Evolutionary conservation across 768 basidiomycete species (phyloP).

Genomic region (Lentinus brumalis): DNA sequence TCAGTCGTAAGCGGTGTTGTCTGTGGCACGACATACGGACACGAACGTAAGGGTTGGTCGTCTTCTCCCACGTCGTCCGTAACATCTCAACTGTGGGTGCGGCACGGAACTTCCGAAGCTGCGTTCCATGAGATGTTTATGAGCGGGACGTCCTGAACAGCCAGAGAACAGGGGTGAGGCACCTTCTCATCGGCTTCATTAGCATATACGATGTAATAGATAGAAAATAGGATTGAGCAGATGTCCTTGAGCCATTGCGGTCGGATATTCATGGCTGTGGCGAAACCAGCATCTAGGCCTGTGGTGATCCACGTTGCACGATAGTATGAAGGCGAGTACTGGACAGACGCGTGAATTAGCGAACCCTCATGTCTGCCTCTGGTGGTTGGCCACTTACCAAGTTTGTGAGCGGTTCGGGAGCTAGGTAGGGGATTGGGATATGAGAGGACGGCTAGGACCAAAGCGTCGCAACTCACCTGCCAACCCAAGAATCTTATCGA

Average conservation of each 20-base stretch:
- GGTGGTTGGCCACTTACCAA: conserved; percentile 54
- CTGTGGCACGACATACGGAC: not conserved
- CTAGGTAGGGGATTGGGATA: conserved; percentile 45
- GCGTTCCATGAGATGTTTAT: conserved; percentile 1
- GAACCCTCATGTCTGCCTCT: conserved; percentile 6
- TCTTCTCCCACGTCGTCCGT: conserved; percentile 96
- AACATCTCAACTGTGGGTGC: conserved; percentile 97
- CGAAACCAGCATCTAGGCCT: conserved; percentile 96
- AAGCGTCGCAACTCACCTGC: conserved; percentile 54
- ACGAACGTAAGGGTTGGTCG: conserved; percentile 85
- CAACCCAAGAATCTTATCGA: conserved; percentile 84
- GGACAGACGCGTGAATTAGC: not conserved
- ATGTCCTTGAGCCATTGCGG: conserved; percentile 92
- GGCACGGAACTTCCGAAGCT: conserved; percentile 91
- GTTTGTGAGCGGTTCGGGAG: conserved; percentile 90
- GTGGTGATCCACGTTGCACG: conserved; percentile 95
- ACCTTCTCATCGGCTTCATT: conserved; percentile 95
- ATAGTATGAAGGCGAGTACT: conserved; percentile 94
- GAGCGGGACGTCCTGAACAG: not conserved
- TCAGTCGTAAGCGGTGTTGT: not conserved
- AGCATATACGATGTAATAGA: conserved; percentile 88
- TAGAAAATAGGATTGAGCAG: conserved; percentile 80
- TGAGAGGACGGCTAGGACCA: not conserved
- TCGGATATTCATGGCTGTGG: conserved; percentile 90
- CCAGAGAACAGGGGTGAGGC: conserved; percentile 31